Base-by-base conservation (phyloP, 192 early-diverging fungal genomes). In the Linnemannia zychae region DNA sequence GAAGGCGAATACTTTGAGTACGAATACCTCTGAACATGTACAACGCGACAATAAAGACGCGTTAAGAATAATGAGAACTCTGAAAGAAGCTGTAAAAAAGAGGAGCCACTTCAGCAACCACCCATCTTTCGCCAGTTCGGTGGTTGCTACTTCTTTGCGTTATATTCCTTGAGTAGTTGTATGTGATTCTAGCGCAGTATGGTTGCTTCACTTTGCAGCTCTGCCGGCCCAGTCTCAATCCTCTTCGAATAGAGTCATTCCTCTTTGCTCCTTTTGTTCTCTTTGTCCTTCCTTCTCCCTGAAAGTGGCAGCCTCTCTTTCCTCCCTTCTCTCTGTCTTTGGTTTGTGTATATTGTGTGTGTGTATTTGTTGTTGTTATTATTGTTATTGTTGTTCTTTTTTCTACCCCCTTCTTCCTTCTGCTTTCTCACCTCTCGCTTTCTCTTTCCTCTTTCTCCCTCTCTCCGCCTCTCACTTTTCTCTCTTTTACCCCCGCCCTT, bases 321-420 rank as follows among this genome's bases (percentile, higher is more conserved):
- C 22, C 0, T 22, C 0, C 49, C 0, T n/a, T 24, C 22, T 0
- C n/a, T 12, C n/a, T 6, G 18, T n/a, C 20, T 52, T 20, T 53
- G 53, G 28, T 31, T 12, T 3, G 57, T 31, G 28, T 63, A 15
- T 15, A 3, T 31, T 33, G 28, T 63, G 15, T 63, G 48, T 49
- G 13, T 49, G 48, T 49, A 11, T 24, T n/a, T 57, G n/a, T 28
- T 13, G 2, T 24, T 63, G 40, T 44, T 44, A 9, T 12, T 63
- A 3, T 63, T 31, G 28, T 3, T 2, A 2, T 63, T 24, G 24
- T 4, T 57, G 4, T 1, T 24, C 52, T 57, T 57, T 24, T n/a
- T 63, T 63, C 57, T 63, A 13, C 28, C 24, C 57, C 57, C 57
- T 63, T 63, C 57, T 63, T 57, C 28, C 57, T 63, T 63, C 11